Evolutionary conservation across 2,329 filamentous ascomycete genomes (phyloP), one percentile per base, ranked within the genome.

Genomic region (Akanthomyces lecanii): DNA sequence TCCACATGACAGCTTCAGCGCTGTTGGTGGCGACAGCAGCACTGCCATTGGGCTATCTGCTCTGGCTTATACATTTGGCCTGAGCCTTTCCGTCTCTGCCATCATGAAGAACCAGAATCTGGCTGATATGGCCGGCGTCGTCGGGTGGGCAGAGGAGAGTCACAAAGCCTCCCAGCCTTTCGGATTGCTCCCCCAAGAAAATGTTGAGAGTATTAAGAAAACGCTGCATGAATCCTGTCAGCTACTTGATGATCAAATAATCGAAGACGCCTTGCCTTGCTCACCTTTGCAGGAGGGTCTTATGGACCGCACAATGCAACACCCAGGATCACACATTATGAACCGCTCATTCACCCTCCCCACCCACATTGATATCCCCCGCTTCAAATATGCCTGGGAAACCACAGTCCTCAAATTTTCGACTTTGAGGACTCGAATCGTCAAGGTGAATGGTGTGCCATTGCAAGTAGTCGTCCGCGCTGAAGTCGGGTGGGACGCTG

Each of bases 31-130:
- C 16, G 79, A 83, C 68, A 82, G 80, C 0, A 73, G 82, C 4
- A 73, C 74, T 3, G 80, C 81, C 1, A 82, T 83, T 80, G 77
- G 75, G 65, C 72, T 82, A 0, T 79, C 81, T 0, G 74, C 79
- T 0, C 69, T 74, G 18, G 76, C 79, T 1, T 73, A 77, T 40
- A 72, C 71, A 4, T 68, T 69, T 28, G 74, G 73, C 4, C 69
- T 81, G 21, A 65, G 71, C 0, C 67, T 83, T n/a, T 78, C 76
- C 0, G 79, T 82, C 0, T 76, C 77, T 1, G 75, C 73, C 47
- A 74, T 81, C 58, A 81, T 83, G 65, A 74, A 72, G 25, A 72
- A 77, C 33, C 79, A 80, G 0, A 71, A 75, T 4, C 74, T 82
- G 2, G 71, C 72, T 3, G 74, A 76, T 6, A 79, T 82, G 80